Conservation (phyloP, 106 monocot species). For the Phalaenopsis equestris region DNA sequence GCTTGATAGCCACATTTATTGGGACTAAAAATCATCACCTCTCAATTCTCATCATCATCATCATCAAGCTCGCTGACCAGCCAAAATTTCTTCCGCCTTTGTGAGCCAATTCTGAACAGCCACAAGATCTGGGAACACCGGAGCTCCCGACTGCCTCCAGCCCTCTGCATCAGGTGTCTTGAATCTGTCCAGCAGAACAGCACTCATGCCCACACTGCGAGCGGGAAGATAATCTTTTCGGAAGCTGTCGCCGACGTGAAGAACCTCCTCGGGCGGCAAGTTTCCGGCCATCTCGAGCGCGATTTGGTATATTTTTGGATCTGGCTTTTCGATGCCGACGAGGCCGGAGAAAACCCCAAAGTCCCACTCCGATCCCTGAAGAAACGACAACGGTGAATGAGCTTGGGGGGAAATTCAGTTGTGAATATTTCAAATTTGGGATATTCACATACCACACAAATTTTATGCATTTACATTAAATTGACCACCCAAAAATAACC, state of each 20-base stretch:
- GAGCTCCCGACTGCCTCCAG: constrained; percentile 72
- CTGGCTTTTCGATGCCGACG: constrained; percentile 79
- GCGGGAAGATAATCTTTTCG: constrained; percentile 90
- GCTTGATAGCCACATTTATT: neutral
- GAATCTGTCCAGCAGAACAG: constrained; percentile 76
- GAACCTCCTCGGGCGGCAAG: constrained; percentile 51
- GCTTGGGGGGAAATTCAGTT: too few relatives aligned
- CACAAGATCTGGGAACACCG: constrained; percentile 66
- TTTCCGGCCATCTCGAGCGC: constrained; percentile 84
- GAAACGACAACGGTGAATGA: neutral
- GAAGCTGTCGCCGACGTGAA: constrained; percentile 90
- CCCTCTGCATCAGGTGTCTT: constrained; percentile 68
- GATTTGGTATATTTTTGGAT: constrained; percentile 70
- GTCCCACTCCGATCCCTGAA: constrained; percentile 96
- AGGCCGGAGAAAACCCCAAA: constrained; percentile 96
- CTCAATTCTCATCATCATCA: neutral
- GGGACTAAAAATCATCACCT: neutral
- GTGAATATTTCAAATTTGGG: too few relatives aligned
- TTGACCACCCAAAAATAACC: too few relatives aligned
- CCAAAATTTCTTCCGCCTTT: constrained; percentile 32
- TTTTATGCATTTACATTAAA: too few relatives aligned
- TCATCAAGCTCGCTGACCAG: neutral
- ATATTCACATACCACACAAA: too few relatives aligned
- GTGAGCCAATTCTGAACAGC: constrained; percentile 60
- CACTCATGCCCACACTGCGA: constrained; percentile 77